Base-by-base conservation (phyloP, 805 yeast species). In the Lipomyces yamanashiensis region DNA sequence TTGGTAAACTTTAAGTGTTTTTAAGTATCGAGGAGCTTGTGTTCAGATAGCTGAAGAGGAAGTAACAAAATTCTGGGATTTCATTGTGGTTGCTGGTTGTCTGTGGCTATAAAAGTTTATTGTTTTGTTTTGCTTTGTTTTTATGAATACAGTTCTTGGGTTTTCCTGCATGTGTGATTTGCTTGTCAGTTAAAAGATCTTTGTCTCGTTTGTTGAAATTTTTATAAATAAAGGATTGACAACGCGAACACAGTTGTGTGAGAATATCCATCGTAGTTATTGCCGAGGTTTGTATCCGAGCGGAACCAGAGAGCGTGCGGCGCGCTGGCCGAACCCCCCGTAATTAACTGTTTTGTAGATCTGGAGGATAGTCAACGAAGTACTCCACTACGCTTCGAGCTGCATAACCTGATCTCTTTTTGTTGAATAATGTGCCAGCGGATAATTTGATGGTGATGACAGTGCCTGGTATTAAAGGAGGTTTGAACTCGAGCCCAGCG, bases 41-140 rank as follows among this genome's bases (percentile, higher is more conserved):
- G 28, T 36, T 36, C 43, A n/a, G 54, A 37, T 12, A 19, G 34
- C 7, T 15, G 21, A 15, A 34, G 47, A 43, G 47, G 54, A 34
- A 50, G 41, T 40, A 34, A 50, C 34, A 21, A 34, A 37, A 50
- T 34, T 34, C 54, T 50, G 54, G 54, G 54, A 50, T 36, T 50
- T 52, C 28, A 28, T n/a, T 15, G 19, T 23, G 34, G 43, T 53
- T 53, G 28, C 48, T 53, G 17, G 34, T 17, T 53, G 36, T 33
- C 34, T 45, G 33, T 34, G 57, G 28, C 41, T 41, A 41, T 28
- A 53, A 53, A 53, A 41, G 48, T 53, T 53, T 28, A 40, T 23
- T 53, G 56, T n/a, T 40, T 53, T 53, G 21, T n/a, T 15, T 33
- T 54, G 15, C 21, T n/a, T 44, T 44, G n/a, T 33, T 54, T 45